Base-by-base conservation (phyloP, 768 basidiomycete species). In the Mycena rebaudengoi region DNA sequence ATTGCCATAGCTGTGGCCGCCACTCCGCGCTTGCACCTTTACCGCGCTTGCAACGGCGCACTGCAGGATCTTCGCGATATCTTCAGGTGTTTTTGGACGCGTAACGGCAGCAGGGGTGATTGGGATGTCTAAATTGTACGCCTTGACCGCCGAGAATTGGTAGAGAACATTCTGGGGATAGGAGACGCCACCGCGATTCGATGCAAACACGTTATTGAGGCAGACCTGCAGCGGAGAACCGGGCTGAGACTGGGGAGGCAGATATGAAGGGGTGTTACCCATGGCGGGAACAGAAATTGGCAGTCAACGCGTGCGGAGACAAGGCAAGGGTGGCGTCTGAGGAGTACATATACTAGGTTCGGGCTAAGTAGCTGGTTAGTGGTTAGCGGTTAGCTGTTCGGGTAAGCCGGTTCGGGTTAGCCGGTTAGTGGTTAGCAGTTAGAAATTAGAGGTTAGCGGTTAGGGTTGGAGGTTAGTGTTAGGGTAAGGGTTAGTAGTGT, bases 21-120 rank as follows among this genome's bases (percentile, higher is more conserved):
- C 69, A n/a, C 60, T 53, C 20, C 61, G 57, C n/a, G 66, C 21
- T 30, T 67, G 66, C 26, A 72, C 70, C 25, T 70, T 70, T 21
- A 69, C 65, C 29, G 50, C 45, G 55, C 62, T 59, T 16, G 58
- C 64, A 5, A 57, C 66, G 4, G 71, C 70, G 37, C 68, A 69
- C 51, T 69, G 64, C 29, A 72, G 66, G 52, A 71, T 65, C 13
- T 50, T 29, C 4, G 68, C 37, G 25, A 72, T 60, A 11, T 67
- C 66, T 8, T 58, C 52, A 2, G 52, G 32, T 32, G 51, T 71
- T 30, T 29, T 50, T 26, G 71, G 73, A 5, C 56, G 54, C n/a
- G 68, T 68, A 13, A 74, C 70, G 1, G 73, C 73, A 1, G 70
- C 71, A 0, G 73, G 73, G 1, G 56, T 69, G 51, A 70, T 32